Base-by-base conservation (phyloP, 768 basidiomycete species). In the Boletales sp. region DNA sequence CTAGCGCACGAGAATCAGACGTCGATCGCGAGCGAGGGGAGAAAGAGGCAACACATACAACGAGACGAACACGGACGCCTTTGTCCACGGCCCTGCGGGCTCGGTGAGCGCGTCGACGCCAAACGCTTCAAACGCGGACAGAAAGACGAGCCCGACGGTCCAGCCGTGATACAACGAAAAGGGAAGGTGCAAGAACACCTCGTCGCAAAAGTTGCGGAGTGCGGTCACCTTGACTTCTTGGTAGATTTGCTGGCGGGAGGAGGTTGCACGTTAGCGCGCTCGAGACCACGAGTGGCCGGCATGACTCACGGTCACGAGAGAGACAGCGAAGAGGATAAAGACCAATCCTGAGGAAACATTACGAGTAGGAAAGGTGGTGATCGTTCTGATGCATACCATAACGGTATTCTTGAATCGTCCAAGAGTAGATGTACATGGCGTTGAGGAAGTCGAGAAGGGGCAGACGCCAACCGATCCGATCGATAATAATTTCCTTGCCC, bases 111-210 rank as follows among this genome's bases (percentile, higher is more conserved):
- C 79, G 58, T 84, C 71, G 44, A 74, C 72, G 36, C 86, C 85
- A 54, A 84, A 84, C 2, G 82, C 80, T 51, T 81, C 78, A 54
- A 84, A 83, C 2, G 66, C 80, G 29, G 80, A 74, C 50, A 82
- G 66, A 57, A 83, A 60, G 56, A 82, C 66, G 56, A 79, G 73
- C 36, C 74, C 66, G 54, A 79, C 76, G 12, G 73, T 72, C 79
- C 80, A 81, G 45, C 83, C 83, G 57, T 85, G 83, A 65, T 79
- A 87, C 41, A 87, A 70, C 12, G 79, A 83, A 72, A 88, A 87
- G 5, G 86, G 86, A 11, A 86, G 76, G 61, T 86, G 84, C n/a
- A 87, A 69, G 44, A 85, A 84, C 52, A 83, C 60, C 56, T 85
- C 83, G 56, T 85, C 82, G 37, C 69, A 70, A 40, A 75, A 57